These are phyloP conservation scores for Ceratobasidium sp. DNA, from an alignment of 1,284 basidiomycete species.

Conservation along the genomic window DNA sequence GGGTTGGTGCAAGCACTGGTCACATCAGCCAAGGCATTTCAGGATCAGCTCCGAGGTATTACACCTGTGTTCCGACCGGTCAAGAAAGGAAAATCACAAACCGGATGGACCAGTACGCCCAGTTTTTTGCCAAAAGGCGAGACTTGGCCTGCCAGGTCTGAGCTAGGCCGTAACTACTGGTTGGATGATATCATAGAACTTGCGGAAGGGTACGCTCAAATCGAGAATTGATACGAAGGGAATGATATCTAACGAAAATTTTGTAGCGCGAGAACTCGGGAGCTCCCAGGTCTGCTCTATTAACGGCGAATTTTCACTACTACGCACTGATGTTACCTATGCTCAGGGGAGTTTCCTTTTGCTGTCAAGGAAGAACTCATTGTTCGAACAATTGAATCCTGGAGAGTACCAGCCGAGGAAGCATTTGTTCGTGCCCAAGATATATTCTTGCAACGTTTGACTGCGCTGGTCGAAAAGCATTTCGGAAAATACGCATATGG, in stretches of 20 bases:
- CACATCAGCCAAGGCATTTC: conserved; percentile 24
- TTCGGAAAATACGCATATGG: conserved; percentile 36
- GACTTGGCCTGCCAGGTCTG: conserved; percentile 24
- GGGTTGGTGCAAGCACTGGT: conserved; percentile 25
- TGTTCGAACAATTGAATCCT: conserved; percentile 8
- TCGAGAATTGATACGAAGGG: too few species aligned
- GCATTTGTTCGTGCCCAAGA: conserved; percentile 24
- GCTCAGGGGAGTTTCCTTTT: conserved; percentile 38
- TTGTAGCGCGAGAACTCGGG: conserved; percentile 27
- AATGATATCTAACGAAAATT: too few species aligned
- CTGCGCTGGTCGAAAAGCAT: conserved; percentile 16
- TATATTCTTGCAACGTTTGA: conserved; percentile 36
- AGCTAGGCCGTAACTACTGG: conserved; percentile 25
- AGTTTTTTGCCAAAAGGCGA: conserved; percentile 13
- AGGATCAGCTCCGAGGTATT: conserved; percentile 23
- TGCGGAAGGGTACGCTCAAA: conserved; percentile 22
- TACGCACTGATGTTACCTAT: background rate
- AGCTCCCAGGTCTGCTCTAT: conserved; percentile 20
- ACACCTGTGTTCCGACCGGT: conserved; percentile 25
- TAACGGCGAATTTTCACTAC: too few species aligned
- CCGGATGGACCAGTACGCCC: background rate
- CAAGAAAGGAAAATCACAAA: background rate
- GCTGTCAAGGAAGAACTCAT: conserved; percentile 36
- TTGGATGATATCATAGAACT: conserved; percentile 25
- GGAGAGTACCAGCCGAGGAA: conserved; percentile 27